A percentile compares a stretch with the other conserved stretches of the same genome.
Evolutionary conservation across 1,284 basidiomycete species (phyloP).

Genomic region (Paramarasmius palmivorus): DNA sequence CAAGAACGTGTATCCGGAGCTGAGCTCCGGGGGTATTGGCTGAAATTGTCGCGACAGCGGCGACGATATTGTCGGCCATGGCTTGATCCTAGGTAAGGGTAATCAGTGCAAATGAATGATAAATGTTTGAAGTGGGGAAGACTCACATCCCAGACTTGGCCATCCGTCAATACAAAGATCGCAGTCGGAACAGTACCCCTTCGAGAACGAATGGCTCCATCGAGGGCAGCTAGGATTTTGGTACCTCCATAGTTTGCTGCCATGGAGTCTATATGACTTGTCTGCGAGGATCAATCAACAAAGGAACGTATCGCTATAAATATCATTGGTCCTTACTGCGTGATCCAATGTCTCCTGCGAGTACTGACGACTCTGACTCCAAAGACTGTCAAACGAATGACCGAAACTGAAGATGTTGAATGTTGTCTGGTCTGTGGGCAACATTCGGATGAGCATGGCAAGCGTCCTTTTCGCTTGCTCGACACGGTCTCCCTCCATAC

Average conservation of each 20-base stretch:
- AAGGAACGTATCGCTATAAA: no score
- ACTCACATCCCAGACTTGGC: conserved; percentile 31
- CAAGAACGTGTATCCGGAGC: conserved; percentile 53
- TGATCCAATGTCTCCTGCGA: conserved; percentile 28
- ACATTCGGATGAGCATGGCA: conserved; percentile 36
- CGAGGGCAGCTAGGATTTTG: conserved; percentile 41
- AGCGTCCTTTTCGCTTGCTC: conserved; percentile 40
- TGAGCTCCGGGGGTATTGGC: conserved; percentile 25
- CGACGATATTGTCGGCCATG: conserved; percentile 20
- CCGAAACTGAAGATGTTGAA: conserved; percentile 60
- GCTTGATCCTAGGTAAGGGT: conserved; percentile 27
- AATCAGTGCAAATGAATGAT: not conserved
- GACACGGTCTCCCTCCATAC: conserved; percentile 41
- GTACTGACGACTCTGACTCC: conserved; percentile 35
- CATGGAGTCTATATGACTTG: conserved; percentile 37
- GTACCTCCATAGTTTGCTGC: conserved; percentile 47
- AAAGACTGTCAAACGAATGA: conserved; percentile 28
- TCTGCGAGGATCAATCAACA: conserved; percentile 18
- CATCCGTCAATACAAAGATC: conserved; percentile 57
- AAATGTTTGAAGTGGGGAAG: not conserved
- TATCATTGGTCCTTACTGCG: conserved; percentile 37
- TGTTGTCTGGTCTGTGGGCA: conserved; percentile 35
- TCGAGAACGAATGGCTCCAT: conserved; percentile 32
- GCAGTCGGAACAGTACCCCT: conserved; percentile 35
- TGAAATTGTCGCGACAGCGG: conserved; percentile 31